Base-by-base conservation (phyloP, 2,329 filamentous ascomycete species). In the Colletotrichum euphorbiae region DNA sequence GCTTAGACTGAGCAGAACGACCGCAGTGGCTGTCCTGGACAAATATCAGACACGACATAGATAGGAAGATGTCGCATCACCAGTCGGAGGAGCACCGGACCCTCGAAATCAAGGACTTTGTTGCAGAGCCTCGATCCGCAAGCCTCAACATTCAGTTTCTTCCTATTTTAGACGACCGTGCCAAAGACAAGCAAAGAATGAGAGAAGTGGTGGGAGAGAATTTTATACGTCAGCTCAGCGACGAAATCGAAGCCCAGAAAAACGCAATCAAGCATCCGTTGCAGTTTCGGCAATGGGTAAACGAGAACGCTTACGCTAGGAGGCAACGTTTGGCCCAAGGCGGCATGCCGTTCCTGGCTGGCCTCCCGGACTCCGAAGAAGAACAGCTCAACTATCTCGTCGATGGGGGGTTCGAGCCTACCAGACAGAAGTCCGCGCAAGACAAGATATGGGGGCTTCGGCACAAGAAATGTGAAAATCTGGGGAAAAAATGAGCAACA, bases 91-190 rank as follows among this genome's bases (percentile, higher is more conserved):
- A 82, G 40, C 83, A 91, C 46, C 81, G 89, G 3, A 92, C 88
- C 0, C 89, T 94, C 24, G 91, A 94, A 70, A 82, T 93, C 4
- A 80, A 85, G 4, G 82, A 80, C 4, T 77, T 78, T 6, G 85
- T 86, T 1, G 77, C 77, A 0, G 77, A 81, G 2, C 79, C 87
- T 4, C 81, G 75, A 12, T 77, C 87, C 0, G 87, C 89, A 0
- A 79, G 82, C 0, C 78, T 94, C 0, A 92, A 94, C 72, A 78
- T 86, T 1, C 90, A 92, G 31, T 89, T 93, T 56, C 83, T 95
- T 2, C 87, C 89, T 0, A 87, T 94, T 0, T 77, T 95, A 0
- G 81, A 89, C n/a, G 86, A 91, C 40, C 82, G 89, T 33, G 86
- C 90, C 0, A 80, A 82, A 0, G 72, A 87, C 8, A 74, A 74